Evolutionary conservation across 2,329 filamentous ascomycete species (phyloP), one percentile per base, ranked within the genome.

Genomic region (Monosporascus sp.): DNA sequence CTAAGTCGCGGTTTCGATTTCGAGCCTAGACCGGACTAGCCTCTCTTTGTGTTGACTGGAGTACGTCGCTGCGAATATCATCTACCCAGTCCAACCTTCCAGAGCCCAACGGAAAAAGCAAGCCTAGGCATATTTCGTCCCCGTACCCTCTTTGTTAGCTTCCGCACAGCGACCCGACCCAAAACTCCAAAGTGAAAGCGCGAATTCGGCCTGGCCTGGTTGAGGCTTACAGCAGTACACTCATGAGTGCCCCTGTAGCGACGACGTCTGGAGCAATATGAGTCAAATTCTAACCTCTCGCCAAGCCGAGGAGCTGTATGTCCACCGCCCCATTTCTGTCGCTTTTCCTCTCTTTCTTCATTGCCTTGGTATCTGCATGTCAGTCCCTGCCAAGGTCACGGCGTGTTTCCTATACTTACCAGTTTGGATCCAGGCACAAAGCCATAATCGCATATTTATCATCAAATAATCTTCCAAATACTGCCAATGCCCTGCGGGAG

Each of bases 381-480:
- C 31, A 14, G 31, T 14, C 28, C 28, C 28, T 31, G 28, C 28
- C 28, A 7, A 31, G 9, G 28, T 31, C 28, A 31, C 28, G 28
- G 9, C 11, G 31, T 35, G 31, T 35, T 35, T 14, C 37, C 50
- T 47, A 18, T 26, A 28, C 50, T 35, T 22, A 45, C 41, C 17
- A 22, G 24, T 17, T 38, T 44, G 50, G 68, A 63, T 70, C 3
- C 22, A 66, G 64, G 37, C 90, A 97, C 79, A 96, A 96, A 77
- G 89, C 91, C 59, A 91, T 97, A 63, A 88, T 96, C 68, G 91
- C 92, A 62, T 97, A 97, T 70, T 79, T 96, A 20, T 79, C 84
- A 47, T 85, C 89, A 37, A 86, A 83, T 68, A 87, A 87, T 68
- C 82, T 94, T 43, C 74, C 84, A 28, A 83, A 84, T 53, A 86